Conservation (phyloP, 1,284 basidiomycete genomes). For the Sparassis latifolia region DNA sequence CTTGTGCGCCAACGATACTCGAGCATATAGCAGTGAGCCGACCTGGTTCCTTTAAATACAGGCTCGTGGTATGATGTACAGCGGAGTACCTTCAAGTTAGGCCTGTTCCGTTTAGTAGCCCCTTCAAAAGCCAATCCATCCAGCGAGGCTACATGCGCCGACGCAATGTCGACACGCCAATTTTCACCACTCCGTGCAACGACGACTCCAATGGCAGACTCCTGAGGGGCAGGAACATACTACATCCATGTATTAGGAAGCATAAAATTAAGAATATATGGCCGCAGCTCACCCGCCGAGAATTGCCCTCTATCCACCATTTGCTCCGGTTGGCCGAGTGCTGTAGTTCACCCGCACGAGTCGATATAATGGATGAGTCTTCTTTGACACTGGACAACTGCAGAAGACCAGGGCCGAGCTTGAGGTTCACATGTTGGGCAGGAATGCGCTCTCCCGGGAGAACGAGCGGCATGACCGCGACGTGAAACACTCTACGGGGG, state of each 20-base stretch:
- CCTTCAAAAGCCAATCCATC: conserved; percentile 84
- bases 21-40: conserved; percentile 74
- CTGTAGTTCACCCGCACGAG: conserved; percentile 59
- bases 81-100: conserved; percentile 66
- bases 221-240: conserved; percentile 83
- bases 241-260: conserved; percentile 25
- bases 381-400: conserved; percentile 35
- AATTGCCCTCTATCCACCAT: conserved; percentile 81
- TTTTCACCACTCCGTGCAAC: conserved; percentile 68
- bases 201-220: conserved; percentile 73
- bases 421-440: conserved; percentile 69
- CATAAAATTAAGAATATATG: not conserved
- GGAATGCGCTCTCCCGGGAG: conserved; percentile 66
- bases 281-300: conserved; percentile 50
- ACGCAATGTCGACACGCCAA: conserved; percentile 79
- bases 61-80: not conserved
- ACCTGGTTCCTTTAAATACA: conserved; percentile 42
- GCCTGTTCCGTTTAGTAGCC: conserved; percentile 78
- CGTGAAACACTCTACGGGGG: not conserved
- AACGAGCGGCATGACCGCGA: conserved; percentile 42
- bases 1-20: conserved; percentile 79
- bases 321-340: conserved; percentile 65
- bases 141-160: conserved; percentile 68
- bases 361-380: conserved; percentile 46
- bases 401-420: conserved; percentile 70